Percentiles rank a stretch among this genome's conserved stretches.
phyloP scores from a whole-genome alignment of 169 alveolate species.

The Eimeria acervulina region DNA sequence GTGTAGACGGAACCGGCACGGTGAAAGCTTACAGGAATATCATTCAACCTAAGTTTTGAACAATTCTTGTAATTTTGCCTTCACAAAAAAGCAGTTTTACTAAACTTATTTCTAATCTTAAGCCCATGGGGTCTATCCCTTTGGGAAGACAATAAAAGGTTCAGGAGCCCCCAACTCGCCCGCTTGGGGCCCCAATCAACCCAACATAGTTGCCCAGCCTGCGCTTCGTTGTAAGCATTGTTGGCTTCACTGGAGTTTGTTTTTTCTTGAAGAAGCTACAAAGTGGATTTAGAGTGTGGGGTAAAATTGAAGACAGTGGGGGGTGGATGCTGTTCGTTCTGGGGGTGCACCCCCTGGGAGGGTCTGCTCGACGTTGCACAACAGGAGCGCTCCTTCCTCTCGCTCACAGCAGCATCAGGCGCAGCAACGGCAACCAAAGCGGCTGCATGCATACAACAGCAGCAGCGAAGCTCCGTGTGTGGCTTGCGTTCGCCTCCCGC shows the following conservation, averaged over 20 bases:
- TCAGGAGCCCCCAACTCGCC: background rate
- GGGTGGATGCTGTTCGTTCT: conserved; percentile 6
- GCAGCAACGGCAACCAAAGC: background rate
- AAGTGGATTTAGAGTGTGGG: background rate
- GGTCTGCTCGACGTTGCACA: background rate
- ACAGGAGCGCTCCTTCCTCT: background rate
- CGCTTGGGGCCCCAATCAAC: background rate
- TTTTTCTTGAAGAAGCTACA: background rate
- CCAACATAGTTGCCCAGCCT: background rate
- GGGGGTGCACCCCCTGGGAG: background rate
- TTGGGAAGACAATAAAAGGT: background rate
- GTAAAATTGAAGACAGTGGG: background rate
- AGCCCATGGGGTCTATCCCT: background rate
- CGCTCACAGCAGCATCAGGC: background rate
- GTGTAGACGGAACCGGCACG: too few relatives aligned
- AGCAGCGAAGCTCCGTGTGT: background rate
- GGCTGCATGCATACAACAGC: background rate
- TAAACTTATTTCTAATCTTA: background rate
- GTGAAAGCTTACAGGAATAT: too few relatives aligned
- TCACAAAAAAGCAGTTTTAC: too few relatives aligned
- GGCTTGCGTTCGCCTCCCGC: background rate
- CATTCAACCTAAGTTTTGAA: too few relatives aligned
- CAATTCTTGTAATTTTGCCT: too few relatives aligned
- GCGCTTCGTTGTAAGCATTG: background rate
- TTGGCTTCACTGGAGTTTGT: background rate